A percentile compares a stretch with the other conserved stretches of the same genome.
Conservation (phyloP, 139 green algal genomes). For the Chlamydomonas sp. region DNA sequence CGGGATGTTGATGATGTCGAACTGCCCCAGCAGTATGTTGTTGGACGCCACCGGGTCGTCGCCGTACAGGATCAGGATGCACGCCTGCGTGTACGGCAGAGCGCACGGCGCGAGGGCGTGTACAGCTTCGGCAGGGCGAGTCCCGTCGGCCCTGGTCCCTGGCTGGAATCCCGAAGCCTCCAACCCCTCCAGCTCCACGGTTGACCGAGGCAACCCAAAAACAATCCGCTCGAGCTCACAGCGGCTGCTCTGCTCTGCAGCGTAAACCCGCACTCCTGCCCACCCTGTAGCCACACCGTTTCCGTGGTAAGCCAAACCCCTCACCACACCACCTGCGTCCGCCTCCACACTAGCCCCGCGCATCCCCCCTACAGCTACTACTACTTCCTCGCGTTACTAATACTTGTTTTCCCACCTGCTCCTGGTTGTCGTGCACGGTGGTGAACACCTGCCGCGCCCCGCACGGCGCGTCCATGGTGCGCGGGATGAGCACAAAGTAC, state of each 20-base stretch:
- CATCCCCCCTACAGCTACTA: not conserved
- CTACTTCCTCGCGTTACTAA: not conserved
- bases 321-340: not conserved
- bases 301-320: not conserved
- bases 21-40: conserved; percentile 69
- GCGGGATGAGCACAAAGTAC: conserved; percentile 57
- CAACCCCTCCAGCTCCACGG: not conserved
- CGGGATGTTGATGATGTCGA: conserved; percentile 71
- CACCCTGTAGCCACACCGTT: no score
- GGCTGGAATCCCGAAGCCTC: not conserved
- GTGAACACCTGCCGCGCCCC: conserved; percentile 59
- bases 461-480: conserved; percentile 42
- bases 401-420: conserved; percentile 12
- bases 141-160: not conserved
- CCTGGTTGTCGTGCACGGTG: conserved; percentile 68
- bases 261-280: no score
- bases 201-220: no score
- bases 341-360: not conserved
- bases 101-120: not conserved
- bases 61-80: conserved; percentile 63
- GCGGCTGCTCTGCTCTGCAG: no score
- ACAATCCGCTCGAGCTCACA: no score
- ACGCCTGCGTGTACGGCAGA: conserved; percentile 31
- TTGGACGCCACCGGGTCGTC: conserved; percentile 61
- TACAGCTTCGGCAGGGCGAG: no score